Base-by-base conservation (phyloP, 164 flowering plant genomes). In the Nymphaea colorata region DNA sequence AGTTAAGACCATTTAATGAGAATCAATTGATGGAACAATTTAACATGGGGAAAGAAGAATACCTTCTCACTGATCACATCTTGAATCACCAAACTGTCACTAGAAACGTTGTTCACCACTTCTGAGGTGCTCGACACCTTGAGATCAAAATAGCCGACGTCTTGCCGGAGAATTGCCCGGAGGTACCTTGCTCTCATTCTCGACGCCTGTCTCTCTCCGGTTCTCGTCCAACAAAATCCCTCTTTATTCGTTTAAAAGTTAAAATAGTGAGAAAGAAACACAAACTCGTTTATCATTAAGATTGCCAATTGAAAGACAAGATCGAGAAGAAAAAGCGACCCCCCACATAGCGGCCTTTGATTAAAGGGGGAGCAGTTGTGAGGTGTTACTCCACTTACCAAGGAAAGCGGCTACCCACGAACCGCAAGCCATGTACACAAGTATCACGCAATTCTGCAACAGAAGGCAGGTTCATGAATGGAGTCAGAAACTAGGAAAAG, bases 171-270 rank as follows among this genome's bases (percentile, higher is more conserved):
- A 15, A 92, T 90, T 4, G 96, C 98, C 75, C 84, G 82, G 62
- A 92, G 69, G 64, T 92, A 92, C 61, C 80, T 80, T 2, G 80
- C 76, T 74, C 98, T 82, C 87, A 88, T 81, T 68, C 86, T 82
- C 12, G 86, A 69, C 1, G 96, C 87, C 75, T 86, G 96, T 71
- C 96, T 82, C 73, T 88, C 92, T 0, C 87, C 96, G 18, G 98
- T 87, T 79, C 90, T 82, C 66, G 91, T 76, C 96, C 96, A 92
- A 62, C 96, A 92, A 74, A 79, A 90, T 4, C 92, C 98, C 86
- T 91, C 98, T 91, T 47, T 25, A 25, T 25, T 25, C 12, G 3
- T 47, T 12, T 47, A 47, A 47, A 6, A 47, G 11, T 12, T 12
- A 47, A 47, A 47, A 47, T 7, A 47, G 12, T 47, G 7, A 47